Evolutionary conservation across 441 rosid species (phyloP), one percentile per base, ranked within the genome.

Genomic region (Jatropha multifida): DNA sequence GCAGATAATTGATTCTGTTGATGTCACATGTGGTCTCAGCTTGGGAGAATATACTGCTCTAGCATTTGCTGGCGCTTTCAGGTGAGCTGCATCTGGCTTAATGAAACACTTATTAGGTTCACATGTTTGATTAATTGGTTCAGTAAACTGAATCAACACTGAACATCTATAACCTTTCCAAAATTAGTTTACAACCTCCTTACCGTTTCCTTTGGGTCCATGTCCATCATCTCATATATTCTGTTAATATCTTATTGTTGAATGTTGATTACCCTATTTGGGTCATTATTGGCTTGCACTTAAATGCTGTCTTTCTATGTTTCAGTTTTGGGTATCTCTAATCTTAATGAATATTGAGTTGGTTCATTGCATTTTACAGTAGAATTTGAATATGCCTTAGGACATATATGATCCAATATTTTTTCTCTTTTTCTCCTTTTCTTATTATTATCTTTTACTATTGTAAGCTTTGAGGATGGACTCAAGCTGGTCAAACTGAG

Each of bases 41-140:
- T 88, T 96, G 74, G 99, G 99, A 79, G 99, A 96, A 84, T 96
- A 96, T 76, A 91, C 98, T 75, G 98, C 99, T 70, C 86, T 96
- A 13, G 97, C 99, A 61, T 96, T 96, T 86, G 91, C 98, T 73
- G 97, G 91, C 79, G 97, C 97, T 77, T 91, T 96, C 88, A 94
- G 96, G 98, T 92, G 77, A 82, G 81, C 48, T 44, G 9, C 44
- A 73, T 80, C 11, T 56, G 5, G 20, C 48, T 38, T 27, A 59
- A 68, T 38, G 14, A 63, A 49, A 52, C 9, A 17, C 17, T 8
- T 27, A 14, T 23, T 26, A 26, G 2, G 44, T 17, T 40, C 44
- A 11, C 17, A n/a, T 48, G 11, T n/a, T 52, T n/a, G 26, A 41
- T 64, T 44, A 20, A 44, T 66, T 65, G 52, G 56, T 20, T 32